These are phyloP conservation scores for Diaporthe destruens DNA, from an alignment of 2,329 filamentous ascomycete species.

Conservation along the genomic window DNA sequence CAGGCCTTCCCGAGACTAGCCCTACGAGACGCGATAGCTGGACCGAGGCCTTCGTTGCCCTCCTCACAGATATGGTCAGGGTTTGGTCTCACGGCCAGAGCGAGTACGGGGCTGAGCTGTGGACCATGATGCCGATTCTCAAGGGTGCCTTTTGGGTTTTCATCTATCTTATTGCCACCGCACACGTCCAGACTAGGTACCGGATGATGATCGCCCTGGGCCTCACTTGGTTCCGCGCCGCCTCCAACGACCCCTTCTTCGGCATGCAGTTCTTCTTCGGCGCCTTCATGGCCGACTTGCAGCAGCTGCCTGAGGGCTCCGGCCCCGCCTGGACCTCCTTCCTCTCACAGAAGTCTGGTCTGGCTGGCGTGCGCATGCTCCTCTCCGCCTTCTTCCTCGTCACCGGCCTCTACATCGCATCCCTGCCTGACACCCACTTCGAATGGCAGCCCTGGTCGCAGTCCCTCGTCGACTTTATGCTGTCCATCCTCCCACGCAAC, in stretches of 20 bases:
- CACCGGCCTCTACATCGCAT: conserved; percentile 39
- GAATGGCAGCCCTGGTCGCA: conserved; percentile 42
- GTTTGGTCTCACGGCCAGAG: conserved; percentile 40
- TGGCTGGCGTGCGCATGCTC: conserved; percentile 40
- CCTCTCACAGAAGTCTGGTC: conserved; percentile 37
- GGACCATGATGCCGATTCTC: conserved; percentile 43
- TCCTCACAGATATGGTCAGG: conserved; percentile 40
- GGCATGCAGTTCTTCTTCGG: conserved; percentile 43
- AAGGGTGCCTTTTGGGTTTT: conserved; percentile 43
- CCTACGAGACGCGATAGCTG: conserved; percentile 37
- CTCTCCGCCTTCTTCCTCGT: conserved; percentile 39
- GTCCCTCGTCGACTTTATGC: conserved; percentile 38
- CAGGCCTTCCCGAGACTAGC: conserved; percentile 40
- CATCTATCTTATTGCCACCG: conserved; percentile 40
- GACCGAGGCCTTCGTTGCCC: conserved; percentile 33
- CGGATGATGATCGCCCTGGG: conserved; percentile 42
- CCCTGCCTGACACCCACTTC: conserved; percentile 39
- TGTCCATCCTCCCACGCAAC: conserved; percentile 38
- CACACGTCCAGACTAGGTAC: conserved; percentile 40
- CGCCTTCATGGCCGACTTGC: conserved; percentile 42
- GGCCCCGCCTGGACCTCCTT: conserved; percentile 38
- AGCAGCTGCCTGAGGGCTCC: conserved; percentile 33
- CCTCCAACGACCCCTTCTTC: conserved; percentile 42
- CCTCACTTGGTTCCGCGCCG: conserved; percentile 39
- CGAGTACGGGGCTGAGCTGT: conserved; percentile 41